Evolutionary conservation across 495 filamentous ascomycete species (phyloP), one percentile per base, ranked within the genome.

Genomic region (Rhypophila decipiens): DNA sequence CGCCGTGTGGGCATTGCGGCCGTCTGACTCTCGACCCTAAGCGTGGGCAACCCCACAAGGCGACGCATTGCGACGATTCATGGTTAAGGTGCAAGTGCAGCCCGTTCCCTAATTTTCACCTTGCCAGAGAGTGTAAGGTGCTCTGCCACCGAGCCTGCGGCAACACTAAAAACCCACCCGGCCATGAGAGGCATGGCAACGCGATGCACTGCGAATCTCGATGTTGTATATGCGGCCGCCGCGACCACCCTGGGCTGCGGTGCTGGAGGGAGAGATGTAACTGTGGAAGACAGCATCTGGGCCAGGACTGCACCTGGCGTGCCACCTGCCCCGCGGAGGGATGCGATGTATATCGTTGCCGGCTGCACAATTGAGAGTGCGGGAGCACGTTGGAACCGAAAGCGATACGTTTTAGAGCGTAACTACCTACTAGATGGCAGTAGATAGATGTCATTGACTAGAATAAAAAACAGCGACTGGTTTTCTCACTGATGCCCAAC

Each of bases 211-310:
- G 66, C 44, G 37, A 49, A 19, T 36, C 52, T 12, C 63, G 67
- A 9, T 71, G 66, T 40, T 71, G 66, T 42, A 71, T 71, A 66
- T 71, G 67, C 39, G 67, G 67, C 20, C 37, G 56, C 2, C 55
- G 50, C 13, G 62, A 58, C 9, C 67, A 71, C 44, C 60, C 51
- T n/a, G 67, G 66, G 18, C 50, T 39, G 17, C 46, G 65, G 19
- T 71, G 67, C 46, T 48, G 55, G 5, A 20, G 60, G 27, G 52
- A 50, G 24, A 52, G 43, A 23, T 69, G 67, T 24, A 52, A 54
- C 0, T 71, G 66, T 43, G 64, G 68, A 21, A 55, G 40, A 20
- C 44, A 45, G 3, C 68, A 69, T 46, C 50, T 71, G 23, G 68
- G 63, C 0, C 66, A 71, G 46, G 65, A 69, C 38, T 68, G 65